Evolutionary conservation across 2,329 filamentous ascomycete genomes (phyloP).

Genomic region (Stemphylium beticola): DNA sequence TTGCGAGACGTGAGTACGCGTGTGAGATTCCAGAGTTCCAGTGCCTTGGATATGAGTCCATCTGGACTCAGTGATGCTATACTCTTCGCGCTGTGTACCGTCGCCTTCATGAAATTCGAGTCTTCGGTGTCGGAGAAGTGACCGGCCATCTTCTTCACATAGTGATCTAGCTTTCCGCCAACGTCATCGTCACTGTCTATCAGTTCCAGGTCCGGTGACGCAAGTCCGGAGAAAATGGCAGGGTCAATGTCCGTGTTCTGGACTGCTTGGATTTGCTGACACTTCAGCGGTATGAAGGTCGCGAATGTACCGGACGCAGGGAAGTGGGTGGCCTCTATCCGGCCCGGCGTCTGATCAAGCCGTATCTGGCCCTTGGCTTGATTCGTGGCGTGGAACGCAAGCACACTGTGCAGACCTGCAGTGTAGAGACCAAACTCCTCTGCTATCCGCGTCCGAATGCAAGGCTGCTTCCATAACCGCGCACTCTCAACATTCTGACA

Average conservation of each 20-base stretch:
- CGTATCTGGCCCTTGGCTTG: constrained; percentile 57
- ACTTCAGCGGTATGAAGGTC: constrained; percentile 55
- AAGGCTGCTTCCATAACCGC: constrained; percentile 66
- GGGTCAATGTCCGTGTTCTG: constrained; percentile 47
- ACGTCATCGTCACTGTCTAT: constrained; percentile 61
- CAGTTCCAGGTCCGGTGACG: constrained; percentile 52
- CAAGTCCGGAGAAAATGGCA: constrained; percentile 37
- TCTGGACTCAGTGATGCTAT: constrained; percentile 48
- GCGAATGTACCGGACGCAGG: constrained; percentile 55
- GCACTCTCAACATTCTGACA: constrained; percentile 66
- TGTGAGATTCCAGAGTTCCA: constrained; percentile 65
- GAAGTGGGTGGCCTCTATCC: constrained; percentile 61
- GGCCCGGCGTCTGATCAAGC: constrained; percentile 57
- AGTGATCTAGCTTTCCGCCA: constrained; percentile 59
- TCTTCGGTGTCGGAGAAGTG: constrained; percentile 57
- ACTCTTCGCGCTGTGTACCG: constrained; percentile 48
- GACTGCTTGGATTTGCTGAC: constrained; percentile 30
- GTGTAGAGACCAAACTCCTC: constrained; percentile 66
- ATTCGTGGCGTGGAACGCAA: constrained; percentile 59
- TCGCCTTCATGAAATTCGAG: constrained; percentile 59
- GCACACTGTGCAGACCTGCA: constrained; percentile 59
- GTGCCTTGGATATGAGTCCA: constrained; percentile 56
- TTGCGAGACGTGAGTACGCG: constrained; percentile 59
- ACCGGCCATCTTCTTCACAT: constrained; percentile 57
- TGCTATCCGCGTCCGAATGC: constrained; percentile 63